Percentiles rank a stretch among this genome's conserved stretches.
phyloP scores from a whole-genome alignment of 345 rosid species.

The Eucalyptus curtisii region DNA sequence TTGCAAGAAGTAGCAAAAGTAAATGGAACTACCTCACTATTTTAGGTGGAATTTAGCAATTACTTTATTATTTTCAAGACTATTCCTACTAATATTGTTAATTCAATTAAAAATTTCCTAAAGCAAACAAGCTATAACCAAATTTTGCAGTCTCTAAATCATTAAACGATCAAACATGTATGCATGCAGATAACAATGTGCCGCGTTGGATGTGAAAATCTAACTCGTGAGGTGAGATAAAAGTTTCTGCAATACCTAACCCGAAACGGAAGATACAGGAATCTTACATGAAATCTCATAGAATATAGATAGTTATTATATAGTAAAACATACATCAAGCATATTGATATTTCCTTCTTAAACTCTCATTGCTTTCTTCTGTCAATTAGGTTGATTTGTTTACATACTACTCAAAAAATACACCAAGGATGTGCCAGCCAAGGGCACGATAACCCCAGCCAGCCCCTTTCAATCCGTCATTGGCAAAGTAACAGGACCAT shows the following conservation, averaged over 20 bases:
- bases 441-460: accelerated
- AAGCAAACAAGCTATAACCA: not conserved
- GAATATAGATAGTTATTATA: not conserved
- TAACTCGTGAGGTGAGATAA: not conserved
- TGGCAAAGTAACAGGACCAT: not conserved
- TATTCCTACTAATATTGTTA: not conserved
- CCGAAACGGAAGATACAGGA: too few species aligned
- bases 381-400: not conserved
- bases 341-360: not conserved
- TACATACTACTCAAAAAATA: not conserved
- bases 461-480: not conserved
- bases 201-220: not conserved
- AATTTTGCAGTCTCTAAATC: not conserved
- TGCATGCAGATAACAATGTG: not conserved
- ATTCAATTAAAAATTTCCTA: not conserved
- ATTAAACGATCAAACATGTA: not conserved
- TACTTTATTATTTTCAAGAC: not conserved
- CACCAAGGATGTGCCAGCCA: not conserved
- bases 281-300: too few species aligned
- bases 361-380: not conserved
- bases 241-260: not conserved
- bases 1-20: not conserved
- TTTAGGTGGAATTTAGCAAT: not conserved
- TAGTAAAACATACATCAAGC: not conserved
- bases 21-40: not conserved